Evolutionary conservation across 1,139 yeast genomes (phyloP).

Genomic region (Komagataea norvegica): DNA sequence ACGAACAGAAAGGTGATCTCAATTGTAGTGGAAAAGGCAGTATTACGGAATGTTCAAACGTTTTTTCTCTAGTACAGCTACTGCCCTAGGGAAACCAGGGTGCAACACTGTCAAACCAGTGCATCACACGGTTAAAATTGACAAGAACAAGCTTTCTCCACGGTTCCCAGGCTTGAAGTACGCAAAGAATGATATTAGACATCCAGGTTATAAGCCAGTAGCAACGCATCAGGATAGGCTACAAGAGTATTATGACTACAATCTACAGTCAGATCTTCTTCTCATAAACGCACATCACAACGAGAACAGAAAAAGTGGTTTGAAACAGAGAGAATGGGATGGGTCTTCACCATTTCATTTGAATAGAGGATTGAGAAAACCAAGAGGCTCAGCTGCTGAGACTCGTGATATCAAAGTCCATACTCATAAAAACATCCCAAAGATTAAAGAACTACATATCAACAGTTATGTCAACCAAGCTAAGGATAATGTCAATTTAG

Average conservation of each 20-base stretch:
- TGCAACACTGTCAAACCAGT: slow-evolving; percentile 84
- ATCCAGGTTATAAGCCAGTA: slow-evolving; percentile 73
- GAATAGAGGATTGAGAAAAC: slow-evolving; percentile 67
- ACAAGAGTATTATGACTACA: slow-evolving; percentile 69
- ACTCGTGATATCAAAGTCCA: slow-evolving; percentile 71
- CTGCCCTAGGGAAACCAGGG: slow-evolving; percentile 50
- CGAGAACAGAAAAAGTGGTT: slow-evolving; percentile 48
- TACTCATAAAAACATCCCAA: slow-evolving; percentile 65
- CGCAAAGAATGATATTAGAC: slow-evolving; percentile 65
- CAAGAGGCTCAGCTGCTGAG: slow-evolving; percentile 60
- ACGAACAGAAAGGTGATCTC: no score
- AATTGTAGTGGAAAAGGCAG: background rate
- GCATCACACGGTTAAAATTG: slow-evolving; percentile 78
- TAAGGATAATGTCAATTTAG: slow-evolving; percentile 64
- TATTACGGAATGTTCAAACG: slow-evolving; percentile 13
- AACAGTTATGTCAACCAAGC: slow-evolving; percentile 80
- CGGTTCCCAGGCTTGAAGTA: slow-evolving; percentile 61
- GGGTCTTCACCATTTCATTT: slow-evolving; percentile 85
- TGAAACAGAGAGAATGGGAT: slow-evolving; percentile 81
- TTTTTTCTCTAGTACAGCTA: slow-evolving; percentile 20
- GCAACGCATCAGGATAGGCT: slow-evolving; percentile 76
- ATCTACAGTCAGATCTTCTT: slow-evolving; percentile 70
- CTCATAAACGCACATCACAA: slow-evolving; percentile 74
- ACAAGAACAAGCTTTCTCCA: slow-evolving; percentile 67
- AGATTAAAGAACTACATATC: slow-evolving; percentile 57